Percentiles rank a stretch among this genome's conserved stretches.
phyloP scores from a whole-genome alignment of 2,329 filamentous ascomycete species.

The Teratosphaeriaceae sp. region DNA sequence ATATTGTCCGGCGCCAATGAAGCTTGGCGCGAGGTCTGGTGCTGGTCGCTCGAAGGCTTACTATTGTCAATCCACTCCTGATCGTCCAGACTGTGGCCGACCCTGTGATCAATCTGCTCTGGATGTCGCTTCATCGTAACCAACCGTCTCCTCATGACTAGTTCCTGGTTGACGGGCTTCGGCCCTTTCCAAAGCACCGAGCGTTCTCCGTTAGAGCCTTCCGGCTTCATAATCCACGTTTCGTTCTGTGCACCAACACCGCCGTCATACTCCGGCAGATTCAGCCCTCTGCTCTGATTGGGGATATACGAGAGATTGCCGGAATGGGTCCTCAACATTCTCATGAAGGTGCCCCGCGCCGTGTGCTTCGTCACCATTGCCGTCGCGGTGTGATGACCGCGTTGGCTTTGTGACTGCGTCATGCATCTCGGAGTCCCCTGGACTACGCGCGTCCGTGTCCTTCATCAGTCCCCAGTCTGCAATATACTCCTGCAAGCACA shows the following conservation, averaged over 20 bases:
- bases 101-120: neutral
- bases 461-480: neutral
- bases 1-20: neutral
- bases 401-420: neutral
- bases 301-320: slow-evolving; percentile 1
- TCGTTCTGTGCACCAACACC: neutral
- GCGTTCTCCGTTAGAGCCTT: neutral
- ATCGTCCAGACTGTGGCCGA: neutral
- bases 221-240: neutral
- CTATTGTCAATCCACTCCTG: neutral
- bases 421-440: slow-evolving; percentile 1
- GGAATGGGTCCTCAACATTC: neutral
- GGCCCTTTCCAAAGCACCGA: neutral
- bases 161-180: neutral
- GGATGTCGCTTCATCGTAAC: neutral
- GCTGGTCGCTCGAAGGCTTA: neutral
- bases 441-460: neutral
- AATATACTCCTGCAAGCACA: neutral
- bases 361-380: slow-evolving; percentile 1
- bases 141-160: neutral
- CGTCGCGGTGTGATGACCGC: neutral
- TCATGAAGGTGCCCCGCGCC: slow-evolving; percentile 1
- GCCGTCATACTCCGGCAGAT: slow-evolving; percentile 2
- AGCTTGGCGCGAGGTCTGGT: neutral
- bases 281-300: neutral